Base-by-base conservation (phyloP, 441 rosid species). In the Theobroma grandiflorum region DNA sequence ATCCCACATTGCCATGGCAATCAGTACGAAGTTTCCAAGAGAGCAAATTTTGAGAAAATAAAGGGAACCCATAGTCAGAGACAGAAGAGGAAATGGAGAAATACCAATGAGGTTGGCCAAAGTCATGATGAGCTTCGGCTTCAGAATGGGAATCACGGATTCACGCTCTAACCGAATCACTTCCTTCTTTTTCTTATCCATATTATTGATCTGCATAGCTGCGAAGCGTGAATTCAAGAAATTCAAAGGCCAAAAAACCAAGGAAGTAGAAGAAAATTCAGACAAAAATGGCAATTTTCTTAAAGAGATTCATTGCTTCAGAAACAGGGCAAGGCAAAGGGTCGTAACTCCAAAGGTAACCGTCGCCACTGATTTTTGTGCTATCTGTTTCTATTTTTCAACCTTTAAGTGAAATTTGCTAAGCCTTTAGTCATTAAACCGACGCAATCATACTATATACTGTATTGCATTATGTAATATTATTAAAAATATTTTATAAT, bases 61-160 rank as follows among this genome's bases (percentile, higher is more conserved):
- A 26, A 26, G 31, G 31, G 31, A 26, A 26, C 31, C 31, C 31
- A 26, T 26, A 26, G 31, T 26, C 31, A 26, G 31, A 26, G 31
- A 26, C 45, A 26, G 40, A 40, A 61, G 11, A 59, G 49, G 66
- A 12, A 8, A 14, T 8, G 37, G 38, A 43, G 31, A 45, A 77
- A 47, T 87, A 92, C 99, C 98, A 45, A 94, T 92, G 88, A 90
- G 98, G 68, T 85, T 88, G 78, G 98, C 90, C 89, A 96, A 84
- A 72, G 93, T 85, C 89, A 88, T 88, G 80, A 92, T 82, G 80
- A 96, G 94, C 88, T 87, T 93, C 38, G 93, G 97, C 72, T 94
- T 96, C 74, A 94, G 93, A 85, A 93, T 78, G 45, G 99, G 98
- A 37, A 96, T 94, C 18, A 96, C 98, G 52, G 98, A 92, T 86